Evolutionary conservation across 106 monocot genomes (phyloP).

Genomic region (Dendrobium catenatum): DNA sequence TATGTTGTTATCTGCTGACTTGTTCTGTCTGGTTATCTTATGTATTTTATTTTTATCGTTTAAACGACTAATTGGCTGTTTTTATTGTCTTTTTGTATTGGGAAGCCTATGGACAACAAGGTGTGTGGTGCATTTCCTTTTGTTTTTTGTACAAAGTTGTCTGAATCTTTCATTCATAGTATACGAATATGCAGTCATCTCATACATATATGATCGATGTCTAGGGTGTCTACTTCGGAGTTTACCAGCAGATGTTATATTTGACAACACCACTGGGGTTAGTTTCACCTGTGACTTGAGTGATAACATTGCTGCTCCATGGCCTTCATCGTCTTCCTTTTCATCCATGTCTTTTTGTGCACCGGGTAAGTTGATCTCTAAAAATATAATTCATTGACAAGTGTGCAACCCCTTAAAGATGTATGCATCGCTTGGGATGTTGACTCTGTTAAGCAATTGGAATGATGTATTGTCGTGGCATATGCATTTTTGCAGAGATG

Average conservation of each 20-base stretch:
- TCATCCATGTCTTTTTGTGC: constrained; percentile 90
- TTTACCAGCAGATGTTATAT: constrained; percentile 79
- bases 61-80: constrained; percentile 8
- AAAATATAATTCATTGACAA: not conserved
- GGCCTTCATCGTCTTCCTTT: constrained; percentile 95
- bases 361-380: constrained; percentile 43
- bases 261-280: constrained; percentile 78
- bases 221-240: constrained; percentile 93
- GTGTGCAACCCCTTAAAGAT: not conserved
- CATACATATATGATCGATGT: constrained; percentile 13
- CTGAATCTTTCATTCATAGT: not conserved
- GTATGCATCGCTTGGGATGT: not conserved
- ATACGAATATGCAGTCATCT: not conserved
- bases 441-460: not conserved
- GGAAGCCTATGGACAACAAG: constrained; percentile 93
- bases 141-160: not conserved
- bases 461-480: not conserved
- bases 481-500: constrained; percentile 63
- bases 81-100: constrained; percentile 11
- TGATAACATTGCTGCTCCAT: constrained; percentile 97
- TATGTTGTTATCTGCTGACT: constrained; percentile 13
- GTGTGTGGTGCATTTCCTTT: constrained; percentile 28
- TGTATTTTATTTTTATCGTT: not conserved
- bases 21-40: not conserved
- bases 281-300: constrained; percentile 98